phyloP scores from a whole-genome alignment of 23 red algal species.

The Gracilaria domingensis region DNA sequence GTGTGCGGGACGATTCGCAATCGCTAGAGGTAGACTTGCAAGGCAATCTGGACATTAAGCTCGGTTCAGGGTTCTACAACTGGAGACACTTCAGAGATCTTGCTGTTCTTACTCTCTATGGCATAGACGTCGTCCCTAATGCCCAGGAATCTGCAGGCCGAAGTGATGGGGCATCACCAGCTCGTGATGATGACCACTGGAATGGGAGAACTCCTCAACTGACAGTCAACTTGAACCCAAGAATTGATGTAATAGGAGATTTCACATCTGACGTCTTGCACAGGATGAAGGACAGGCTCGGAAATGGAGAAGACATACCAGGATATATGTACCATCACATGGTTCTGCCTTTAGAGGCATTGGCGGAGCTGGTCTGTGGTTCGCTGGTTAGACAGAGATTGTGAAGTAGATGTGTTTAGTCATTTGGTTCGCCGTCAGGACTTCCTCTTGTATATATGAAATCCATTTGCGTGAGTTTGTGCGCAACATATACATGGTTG shows the following conservation, averaged over 20 bases:
- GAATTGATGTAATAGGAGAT: slow-evolving; percentile 70
- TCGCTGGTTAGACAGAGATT: slow-evolving; percentile 7
- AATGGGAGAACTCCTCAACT: slow-evolving; percentile 13
- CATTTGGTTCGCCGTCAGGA: no score
- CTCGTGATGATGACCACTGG: slow-evolving; percentile 1
- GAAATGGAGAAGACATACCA: slow-evolving; percentile 45
- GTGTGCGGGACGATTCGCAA: slow-evolving; percentile 7
- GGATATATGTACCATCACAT: slow-evolving; percentile 63
- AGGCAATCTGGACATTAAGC: slow-evolving; percentile 57
- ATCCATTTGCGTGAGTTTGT: no score
- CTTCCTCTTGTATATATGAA: no score
- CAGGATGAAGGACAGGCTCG: slow-evolving; percentile 25
- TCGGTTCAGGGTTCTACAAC: slow-evolving; percentile 67
- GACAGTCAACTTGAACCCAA: slow-evolving; percentile 57
- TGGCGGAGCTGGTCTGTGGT: slow-evolving; percentile 22
- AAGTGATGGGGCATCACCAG: neutral
- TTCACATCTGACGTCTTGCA: slow-evolving; percentile 52
- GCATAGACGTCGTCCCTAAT: slow-evolving; percentile 21
- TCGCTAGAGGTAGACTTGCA: slow-evolving; percentile 22
- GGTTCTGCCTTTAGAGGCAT: slow-evolving; percentile 42
- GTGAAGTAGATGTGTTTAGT: neutral
- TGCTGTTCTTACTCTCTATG: slow-evolving; percentile 41
- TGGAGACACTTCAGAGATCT: slow-evolving; percentile 59
- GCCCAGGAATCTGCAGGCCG: slow-evolving; percentile 12
- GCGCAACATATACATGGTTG: no score